These are phyloP conservation scores for Xenoacremonium recifei DNA, from an alignment of 2,329 filamentous ascomycete genomes.

Conservation along the genomic window DNA sequence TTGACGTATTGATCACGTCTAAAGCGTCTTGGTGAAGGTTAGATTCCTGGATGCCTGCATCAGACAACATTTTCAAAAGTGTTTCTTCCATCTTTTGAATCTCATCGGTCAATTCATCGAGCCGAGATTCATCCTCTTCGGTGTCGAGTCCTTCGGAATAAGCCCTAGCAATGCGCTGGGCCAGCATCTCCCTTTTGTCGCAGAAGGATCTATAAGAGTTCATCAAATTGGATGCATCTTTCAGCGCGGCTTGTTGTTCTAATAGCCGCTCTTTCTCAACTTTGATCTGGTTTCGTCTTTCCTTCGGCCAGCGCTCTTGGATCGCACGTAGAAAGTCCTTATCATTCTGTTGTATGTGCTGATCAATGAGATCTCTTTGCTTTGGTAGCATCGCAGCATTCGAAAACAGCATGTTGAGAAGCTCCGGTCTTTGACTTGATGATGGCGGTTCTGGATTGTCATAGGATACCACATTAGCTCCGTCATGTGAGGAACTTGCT, in stretches of 20 bases:
- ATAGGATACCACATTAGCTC: not conserved
- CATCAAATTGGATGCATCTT: conserved; percentile 40
- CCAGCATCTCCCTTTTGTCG: conserved; percentile 44
- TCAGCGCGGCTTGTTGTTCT: conserved; percentile 44
- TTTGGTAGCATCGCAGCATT: conserved; percentile 32
- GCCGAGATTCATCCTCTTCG: conserved; percentile 47
- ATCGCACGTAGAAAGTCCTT: conserved; percentile 48
- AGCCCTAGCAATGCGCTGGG: conserved; percentile 46
- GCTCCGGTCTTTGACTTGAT: conserved; percentile 25
- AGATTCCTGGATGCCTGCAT: conserved; percentile 45
- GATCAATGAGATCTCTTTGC: conserved; percentile 38
- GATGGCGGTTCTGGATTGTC: conserved; percentile 3
- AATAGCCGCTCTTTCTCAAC: conserved; percentile 47
- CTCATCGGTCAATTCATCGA: conserved; percentile 47
- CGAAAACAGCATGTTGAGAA: conserved; percentile 29
- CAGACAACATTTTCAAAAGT: conserved; percentile 40
- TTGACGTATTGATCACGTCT: conserved; percentile 8
- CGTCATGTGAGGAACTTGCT: not conserved
- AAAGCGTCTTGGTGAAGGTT: conserved; percentile 33
- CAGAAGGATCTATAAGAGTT: conserved; percentile 41
- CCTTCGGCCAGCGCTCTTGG: conserved; percentile 43
- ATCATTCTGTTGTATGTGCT: conserved; percentile 45
- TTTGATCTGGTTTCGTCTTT: conserved; percentile 47
- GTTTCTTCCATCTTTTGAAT: conserved; percentile 43
- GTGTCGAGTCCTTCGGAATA: conserved; percentile 52